A percentile compares a stretch with the other conserved stretches of the same genome.
These are phyloP conservation scores for Biscogniauxia sp. DNA, from an alignment of 2,329 filamentous ascomycete species.

Conservation along the genomic window DNA sequence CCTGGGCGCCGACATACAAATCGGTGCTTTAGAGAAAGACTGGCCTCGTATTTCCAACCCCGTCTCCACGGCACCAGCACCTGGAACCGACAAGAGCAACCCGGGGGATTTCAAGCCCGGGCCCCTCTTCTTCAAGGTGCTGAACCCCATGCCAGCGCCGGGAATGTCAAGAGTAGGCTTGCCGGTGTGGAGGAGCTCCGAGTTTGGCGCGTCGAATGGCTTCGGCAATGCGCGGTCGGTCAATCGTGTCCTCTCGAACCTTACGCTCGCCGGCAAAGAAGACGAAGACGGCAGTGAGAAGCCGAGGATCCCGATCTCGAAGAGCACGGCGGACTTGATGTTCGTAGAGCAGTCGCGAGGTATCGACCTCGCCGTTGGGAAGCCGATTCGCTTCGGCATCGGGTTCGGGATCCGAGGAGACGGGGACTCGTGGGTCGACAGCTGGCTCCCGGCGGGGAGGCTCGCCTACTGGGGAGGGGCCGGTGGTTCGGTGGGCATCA, in stretches of 20 bases:
- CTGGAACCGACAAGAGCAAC: neutral
- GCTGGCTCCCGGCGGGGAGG: conserved; percentile 34
- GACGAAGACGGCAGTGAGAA: neutral
- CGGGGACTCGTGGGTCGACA: conserved; percentile 21
- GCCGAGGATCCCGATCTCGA: conserved; percentile 35
- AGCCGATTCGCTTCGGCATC: conserved; percentile 39
- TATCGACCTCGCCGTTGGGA: conserved; percentile 37
- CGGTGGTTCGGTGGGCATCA: conserved; percentile 24
- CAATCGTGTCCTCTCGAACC: conserved; percentile 44
- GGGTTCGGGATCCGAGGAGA: conserved; percentile 38
- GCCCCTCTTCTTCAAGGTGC: conserved; percentile 31
- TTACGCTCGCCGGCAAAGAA: conserved; percentile 51
- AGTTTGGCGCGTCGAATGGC: conserved; percentile 44
- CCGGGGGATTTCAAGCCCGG: conserved; percentile 19
- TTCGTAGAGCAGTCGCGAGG: conserved; percentile 43
- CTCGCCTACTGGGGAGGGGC: conserved; percentile 25
- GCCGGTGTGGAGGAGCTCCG: conserved; percentile 36
- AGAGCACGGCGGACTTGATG: conserved; percentile 42
- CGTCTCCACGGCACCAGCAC: conserved; percentile 25
- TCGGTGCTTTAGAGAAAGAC: conserved; percentile 42
- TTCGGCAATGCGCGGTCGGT: conserved; percentile 44
- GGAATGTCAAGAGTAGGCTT: conserved; percentile 19
- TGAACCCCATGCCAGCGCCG: conserved; percentile 26
- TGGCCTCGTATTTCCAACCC: conserved; percentile 38
- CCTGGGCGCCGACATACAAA: conserved; percentile 44